phyloP scores from a whole-genome alignment of 495 filamentous ascomycete species.

The Parathielavia hyrcaniae region DNA sequence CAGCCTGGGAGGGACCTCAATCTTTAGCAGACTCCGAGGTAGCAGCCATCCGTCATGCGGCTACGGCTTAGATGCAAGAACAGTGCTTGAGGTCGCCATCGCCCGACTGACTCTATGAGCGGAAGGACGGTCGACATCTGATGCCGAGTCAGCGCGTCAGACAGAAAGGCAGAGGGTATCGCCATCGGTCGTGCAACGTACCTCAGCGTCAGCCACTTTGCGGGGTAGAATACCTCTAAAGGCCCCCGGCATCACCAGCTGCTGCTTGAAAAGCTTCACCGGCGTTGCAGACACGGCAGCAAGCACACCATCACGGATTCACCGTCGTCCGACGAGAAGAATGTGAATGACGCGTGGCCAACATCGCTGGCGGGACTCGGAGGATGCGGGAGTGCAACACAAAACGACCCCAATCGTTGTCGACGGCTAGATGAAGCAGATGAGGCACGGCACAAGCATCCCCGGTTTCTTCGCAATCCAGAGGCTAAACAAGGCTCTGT shows the following conservation, averaged over 20 bases:
- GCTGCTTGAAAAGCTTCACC: conserved; percentile 5
- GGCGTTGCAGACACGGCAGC: conserved; percentile 1
- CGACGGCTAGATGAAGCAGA: neutral
- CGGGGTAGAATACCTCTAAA: conserved; percentile 5
- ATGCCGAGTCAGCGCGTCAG: neutral
- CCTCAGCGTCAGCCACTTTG: conserved; percentile 19
- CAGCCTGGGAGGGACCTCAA: neutral
- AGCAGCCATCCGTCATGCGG: too few species aligned
- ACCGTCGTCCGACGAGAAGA: neutral
- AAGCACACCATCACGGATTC: neutral
- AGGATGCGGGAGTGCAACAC: neutral
- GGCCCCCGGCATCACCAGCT: neutral
- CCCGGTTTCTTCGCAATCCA: neutral
- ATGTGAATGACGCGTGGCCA: neutral
- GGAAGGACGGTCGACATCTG: neutral
- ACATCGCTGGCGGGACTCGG: neutral
- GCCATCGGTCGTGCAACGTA: conserved; percentile 16
- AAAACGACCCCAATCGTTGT: neutral
- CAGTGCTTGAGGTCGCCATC: neutral
- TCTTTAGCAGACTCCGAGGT: neutral
- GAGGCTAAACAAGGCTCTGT: neutral
- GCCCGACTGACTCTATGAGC: neutral
- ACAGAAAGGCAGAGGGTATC: neutral
- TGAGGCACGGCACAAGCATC: neutral
- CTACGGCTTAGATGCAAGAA: neutral